phyloP scores from a whole-genome alignment of 345 rosid genomes.

The Murraya koenigii region DNA sequence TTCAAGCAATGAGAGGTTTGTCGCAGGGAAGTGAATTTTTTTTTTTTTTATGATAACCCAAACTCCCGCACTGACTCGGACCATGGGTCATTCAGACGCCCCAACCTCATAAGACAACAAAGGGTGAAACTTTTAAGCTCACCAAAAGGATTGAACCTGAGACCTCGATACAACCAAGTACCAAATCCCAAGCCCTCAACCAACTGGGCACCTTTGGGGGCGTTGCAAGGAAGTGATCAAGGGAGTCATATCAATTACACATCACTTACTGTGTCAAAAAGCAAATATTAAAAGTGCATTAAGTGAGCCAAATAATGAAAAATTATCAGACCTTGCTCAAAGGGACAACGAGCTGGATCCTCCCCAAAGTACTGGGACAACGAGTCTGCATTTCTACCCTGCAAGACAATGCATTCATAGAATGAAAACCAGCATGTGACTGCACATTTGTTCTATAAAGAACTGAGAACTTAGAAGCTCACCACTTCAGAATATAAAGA shows the following conservation, averaged over 20 bases:
- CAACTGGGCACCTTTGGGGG: no score
- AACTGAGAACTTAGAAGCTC: conserved; percentile 25
- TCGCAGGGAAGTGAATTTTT: neutral
- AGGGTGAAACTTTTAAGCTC: no score
- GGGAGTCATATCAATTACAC: neutral
- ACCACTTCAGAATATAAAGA: conserved; percentile 89
- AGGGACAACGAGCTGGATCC: conserved; percentile 97
- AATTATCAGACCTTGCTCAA: conserved; percentile 79
- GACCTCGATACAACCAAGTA: no score
- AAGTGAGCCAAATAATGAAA: neutral
- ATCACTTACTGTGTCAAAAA: neutral
- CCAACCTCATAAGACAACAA: no score
- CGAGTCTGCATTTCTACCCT: conserved; percentile 98
- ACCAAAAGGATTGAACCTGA: no score
- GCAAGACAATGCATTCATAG: conserved; percentile 25
- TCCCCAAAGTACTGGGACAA: conserved; percentile 94
- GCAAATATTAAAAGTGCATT: neutral
- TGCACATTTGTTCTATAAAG: neutral
- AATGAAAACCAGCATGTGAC: conserved; percentile 10
- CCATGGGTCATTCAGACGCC: no score
- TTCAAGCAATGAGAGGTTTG: neutral
- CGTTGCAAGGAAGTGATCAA: neutral
- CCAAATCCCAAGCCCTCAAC: no score
- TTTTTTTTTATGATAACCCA: no score
- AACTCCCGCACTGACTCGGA: no score